Base-by-base conservation (phyloP, 225 moss, liverwort and hornwort species). In the Takakia lepidozioides region DNA sequence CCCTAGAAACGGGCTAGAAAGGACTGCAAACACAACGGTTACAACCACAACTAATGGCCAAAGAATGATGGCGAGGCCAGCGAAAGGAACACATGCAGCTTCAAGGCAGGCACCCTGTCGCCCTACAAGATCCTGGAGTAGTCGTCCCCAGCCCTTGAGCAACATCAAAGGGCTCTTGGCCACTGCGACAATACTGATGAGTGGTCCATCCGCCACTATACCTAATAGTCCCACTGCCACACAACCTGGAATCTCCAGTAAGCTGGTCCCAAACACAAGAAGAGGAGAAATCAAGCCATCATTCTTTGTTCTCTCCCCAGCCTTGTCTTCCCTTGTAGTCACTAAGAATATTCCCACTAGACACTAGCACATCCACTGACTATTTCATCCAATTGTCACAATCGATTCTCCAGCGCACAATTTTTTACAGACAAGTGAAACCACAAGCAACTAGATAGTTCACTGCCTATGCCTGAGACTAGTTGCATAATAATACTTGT, bases 61-160 rank as follows among this genome's bases (percentile, higher is more conserved):
- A 32, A 86, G 22, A 29, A 81, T 76, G 19, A 93, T 58, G 25
- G 86, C 83, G 29, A 93, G 78, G 19, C 93, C 93, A 13, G 88
- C 93, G 50, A 88, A 86, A 29, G 93, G 93, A 34, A 88, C 93
- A 69, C 93, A 93, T 20, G 88, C 80, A 29, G 78, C 69, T 57
- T 88, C 88, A 61, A 86, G 55, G 67, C 85, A 88, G 29, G 93
- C 65, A 41, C 86, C 88, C 37, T 79, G 64, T 55, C 81, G 80
- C 53, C 61, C 75, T 65, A 85, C 54, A 52, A 85, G 63, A 57
- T 88, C 92, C 52, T 53, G 64, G 19, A 88, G 30, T 41, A 93
- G 62, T n/a, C 63, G 68, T 39, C 81, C 52, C 88, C 92, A 93
- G 58, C 92, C 92, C 67, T 93, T 93, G 44, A 56, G 46, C 20